Evolutionary conservation across 192 early-diverging fungal species (phyloP), one percentile per base, ranked within the genome.

Genomic region (Martensiomyces pterosporus): DNA sequence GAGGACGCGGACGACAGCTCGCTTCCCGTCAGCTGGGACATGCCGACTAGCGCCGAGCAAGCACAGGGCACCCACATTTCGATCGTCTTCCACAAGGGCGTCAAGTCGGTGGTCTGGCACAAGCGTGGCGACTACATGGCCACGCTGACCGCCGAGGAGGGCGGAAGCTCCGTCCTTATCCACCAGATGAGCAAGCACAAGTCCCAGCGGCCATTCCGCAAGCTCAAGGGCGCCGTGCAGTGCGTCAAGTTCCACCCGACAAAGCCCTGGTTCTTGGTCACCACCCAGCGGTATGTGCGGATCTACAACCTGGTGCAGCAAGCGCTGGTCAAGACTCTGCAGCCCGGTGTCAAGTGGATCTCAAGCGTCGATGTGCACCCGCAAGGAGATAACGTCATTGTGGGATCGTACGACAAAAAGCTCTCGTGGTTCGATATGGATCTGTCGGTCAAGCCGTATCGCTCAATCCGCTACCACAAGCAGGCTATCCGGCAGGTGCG

Each of bases 341-440:
- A 79, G 49, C 79, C 93, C 1, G 85, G 87, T 15, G 85, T 85
- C 47, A 89, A 91, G 66, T 97, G 94, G 97, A 92, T 99, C 37
- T 97, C 97, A 14, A 86, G 83, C 56, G 70, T 99, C 55, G 93
- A 93, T 60, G 63, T 97, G 35, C 97, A 99, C 63, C 92, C 97
- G 23, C 80, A 76, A 51, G 96, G 93, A 43, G 94, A 99, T 58
- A 93, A 99, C 73, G 67, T 99, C 42, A 87, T 99, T 43, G 81
- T 96, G 47, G 97, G 97, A 27, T 90, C 85, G 15, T 99, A 92
- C 54, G 97, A 99, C 55, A 93, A 91, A 64, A 86, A 87, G 41
- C 79, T 97, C 22, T 85, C 86, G 49, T 99, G 97, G 97, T 99
- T 96, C 55, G 97, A 99, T 67, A 73, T 95, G 62, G 97, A 99